Evolutionary conservation across 148 eudicot species (phyloP).

Genomic region (Heliosperma pusillum): DNA sequence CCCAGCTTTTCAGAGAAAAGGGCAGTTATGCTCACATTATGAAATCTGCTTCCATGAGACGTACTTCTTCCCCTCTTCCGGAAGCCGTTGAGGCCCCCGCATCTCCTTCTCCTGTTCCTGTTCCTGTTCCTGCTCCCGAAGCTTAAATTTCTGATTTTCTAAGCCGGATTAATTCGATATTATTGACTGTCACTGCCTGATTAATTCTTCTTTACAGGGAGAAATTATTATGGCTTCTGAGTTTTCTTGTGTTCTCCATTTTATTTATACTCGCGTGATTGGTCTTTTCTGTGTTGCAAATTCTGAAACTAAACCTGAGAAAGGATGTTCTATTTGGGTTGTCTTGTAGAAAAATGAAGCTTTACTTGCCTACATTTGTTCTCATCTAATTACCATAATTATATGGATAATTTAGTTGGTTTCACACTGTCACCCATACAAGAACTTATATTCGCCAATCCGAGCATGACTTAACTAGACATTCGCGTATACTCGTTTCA

Average conservation of each 20-base stretch:
- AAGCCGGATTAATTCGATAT: conserved; percentile 15
- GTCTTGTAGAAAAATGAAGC: conserved; percentile 3
- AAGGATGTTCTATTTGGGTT: conserved; percentile 4
- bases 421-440: no score
- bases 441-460: no score
- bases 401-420: no score
- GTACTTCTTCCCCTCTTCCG: conserved; percentile 43
- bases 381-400: no score
- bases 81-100: conserved; percentile 38
- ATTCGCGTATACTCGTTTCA: no score
- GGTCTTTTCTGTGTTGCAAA: conserved; percentile 1
- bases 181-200: conserved; percentile 9
- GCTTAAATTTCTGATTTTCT: conserved; percentile 12
- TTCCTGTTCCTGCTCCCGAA: conserved; percentile 29
- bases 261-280: not conserved
- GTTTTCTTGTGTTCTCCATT: conserved; percentile 12
- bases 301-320: not conserved
- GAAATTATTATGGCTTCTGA: not conserved
- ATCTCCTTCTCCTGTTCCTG: conserved; percentile 30
- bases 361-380: not conserved
- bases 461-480: no score
- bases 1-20: conserved; percentile 93
- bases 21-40: conserved; percentile 86
- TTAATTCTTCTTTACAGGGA: conserved; percentile 13
- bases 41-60: conserved; percentile 66